phyloP scores from a whole-genome alignment of 139 green algal species.

The Chlorella sp. region DNA sequence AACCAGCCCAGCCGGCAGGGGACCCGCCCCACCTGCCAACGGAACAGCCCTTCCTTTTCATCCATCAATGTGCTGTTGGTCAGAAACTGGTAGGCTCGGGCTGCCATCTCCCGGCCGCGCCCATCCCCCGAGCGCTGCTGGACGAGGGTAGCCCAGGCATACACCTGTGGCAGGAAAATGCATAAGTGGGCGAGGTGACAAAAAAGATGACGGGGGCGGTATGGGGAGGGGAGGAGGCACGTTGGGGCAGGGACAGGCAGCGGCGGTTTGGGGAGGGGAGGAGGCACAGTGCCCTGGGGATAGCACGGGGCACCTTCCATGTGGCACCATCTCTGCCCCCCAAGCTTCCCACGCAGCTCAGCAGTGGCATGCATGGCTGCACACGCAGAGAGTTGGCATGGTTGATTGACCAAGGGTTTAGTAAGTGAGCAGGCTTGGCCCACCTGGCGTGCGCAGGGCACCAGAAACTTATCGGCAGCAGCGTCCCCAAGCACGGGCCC shows the following conservation, averaged over 20 bases:
- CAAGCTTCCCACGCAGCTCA: too few relatives aligned
- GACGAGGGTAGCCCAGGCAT: neutral
- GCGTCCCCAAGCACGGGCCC: neutral
- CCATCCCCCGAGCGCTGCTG: neutral
- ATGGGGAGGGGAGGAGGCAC: neutral
- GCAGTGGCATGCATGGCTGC: too few relatives aligned
- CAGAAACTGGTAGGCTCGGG: neutral
- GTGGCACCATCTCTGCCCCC: neutral
- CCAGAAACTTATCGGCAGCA: neutral
- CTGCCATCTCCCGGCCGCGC: neutral
- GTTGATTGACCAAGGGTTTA: too few relatives aligned
- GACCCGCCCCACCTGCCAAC: neutral
- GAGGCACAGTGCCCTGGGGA: too few relatives aligned
- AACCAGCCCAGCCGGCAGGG: neutral
- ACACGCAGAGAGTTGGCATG: too few relatives aligned
- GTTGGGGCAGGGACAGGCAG: too few relatives aligned
- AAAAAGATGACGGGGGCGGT: neutral
- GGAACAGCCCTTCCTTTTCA: neutral
- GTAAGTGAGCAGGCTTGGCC: too few relatives aligned
- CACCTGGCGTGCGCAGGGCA: neutral
- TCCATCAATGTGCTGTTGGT: neutral
- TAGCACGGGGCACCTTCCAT: too few relatives aligned
- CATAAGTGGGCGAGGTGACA: too few relatives aligned
- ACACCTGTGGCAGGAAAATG: neutral
- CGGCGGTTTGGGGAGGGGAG: too few relatives aligned